Base-by-base conservation (phyloP, 2,329 filamentous ascomycete genomes). In the Exophiala bonariae region DNA sequence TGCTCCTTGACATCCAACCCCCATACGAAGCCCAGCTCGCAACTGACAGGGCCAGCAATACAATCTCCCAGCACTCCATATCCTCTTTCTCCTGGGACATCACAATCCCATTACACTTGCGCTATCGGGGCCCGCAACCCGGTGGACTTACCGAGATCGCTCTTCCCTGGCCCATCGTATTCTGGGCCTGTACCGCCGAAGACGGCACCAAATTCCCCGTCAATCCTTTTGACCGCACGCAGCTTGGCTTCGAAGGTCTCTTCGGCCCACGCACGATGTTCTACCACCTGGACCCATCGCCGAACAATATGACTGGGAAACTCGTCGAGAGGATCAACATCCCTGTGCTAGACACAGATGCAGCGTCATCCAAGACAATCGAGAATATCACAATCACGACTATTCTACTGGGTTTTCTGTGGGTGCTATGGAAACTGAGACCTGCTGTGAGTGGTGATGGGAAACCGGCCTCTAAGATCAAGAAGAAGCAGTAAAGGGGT, bases 151-250 rank as follows among this genome's bases (percentile, higher is more conserved):
- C 77, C 0, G 65, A 67, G 34, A 66, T 83, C 1, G 70, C 81
- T n/a, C 66, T 93, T 0, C 87, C 92, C 0, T 91, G 86, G 72
- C 92, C 92, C 0, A 79, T 81, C 0, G 79, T 96, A 0, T 96
- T 96, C 72, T 96, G 91, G 91, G 89, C 90, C 1, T 97, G 92
- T 62, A 75, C 79, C 6, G 80, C 84, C 0, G 66, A 72, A 30
- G 67, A 70, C 26, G 58, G 54, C 10, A 77, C 76, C 1, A 85
- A 87, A 59, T 87, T 92, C 67, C 67, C 79, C 0, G 79, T 77
- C 4, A 96, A 87, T 61, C 92, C 92, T 0, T 97, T 97, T 66
- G 91, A 96, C 65, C 76, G 88, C 4, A 72, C 77, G n/a, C 81
- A 89, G 61, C 61, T 96, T n/a, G 91, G 90, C 1, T 96, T 91